Base-by-base conservation (phyloP, 257 asterid genomes). In the Jaltomata sinuosa region DNA sequence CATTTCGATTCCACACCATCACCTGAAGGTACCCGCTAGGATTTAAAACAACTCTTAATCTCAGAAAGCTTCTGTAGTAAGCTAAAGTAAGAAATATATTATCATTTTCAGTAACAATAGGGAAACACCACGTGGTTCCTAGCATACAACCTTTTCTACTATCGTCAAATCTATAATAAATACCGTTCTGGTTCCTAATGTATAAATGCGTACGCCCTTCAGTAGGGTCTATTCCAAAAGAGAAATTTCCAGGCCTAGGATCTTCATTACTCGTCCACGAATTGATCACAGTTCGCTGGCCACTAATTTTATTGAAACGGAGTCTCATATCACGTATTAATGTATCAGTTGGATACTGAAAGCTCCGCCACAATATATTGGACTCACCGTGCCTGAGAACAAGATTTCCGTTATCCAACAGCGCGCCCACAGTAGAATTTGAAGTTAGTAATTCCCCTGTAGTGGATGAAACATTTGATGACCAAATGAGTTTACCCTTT, bases 401-500 rank as follows among this genome's bases (percentile, higher is more conserved):
- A 57, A 80, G 55, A 40, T 80, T 25, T 6, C 84, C 84, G 6
- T 18, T 5, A 82, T 81, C 87, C 4, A 31, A 42, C 22, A 85
- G 21, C 3, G 34, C 59, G 14, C 83, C 83, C 29, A 45, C 79
- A 0, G 45, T 2, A n/a, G 71, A 81, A 59, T 80, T 80, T 38
- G 40, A 59, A 62, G 57, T 34, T 12, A 80, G 11, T 18, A 36
- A 32, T 32, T 65, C 74, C 31, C 11, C 11, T 11, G 62, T 11
- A 27, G 80, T 52, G 29, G 57, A 42, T 52, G 69, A 32, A 32
- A 81, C n/a, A 57, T 85, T 72, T 3, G 87, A 81, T 11, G 87
- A 85, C 83, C 85, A 85, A 29, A 81, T 81, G 3, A 9, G 50
- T 27, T n/a, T 34, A 3, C 18, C 2, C 3, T 31, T 11, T 27